These are phyloP conservation scores for Chytriomyces hyalinus DNA, from an alignment of 192 early-diverging fungal genomes.

Conservation along the genomic window DNA sequence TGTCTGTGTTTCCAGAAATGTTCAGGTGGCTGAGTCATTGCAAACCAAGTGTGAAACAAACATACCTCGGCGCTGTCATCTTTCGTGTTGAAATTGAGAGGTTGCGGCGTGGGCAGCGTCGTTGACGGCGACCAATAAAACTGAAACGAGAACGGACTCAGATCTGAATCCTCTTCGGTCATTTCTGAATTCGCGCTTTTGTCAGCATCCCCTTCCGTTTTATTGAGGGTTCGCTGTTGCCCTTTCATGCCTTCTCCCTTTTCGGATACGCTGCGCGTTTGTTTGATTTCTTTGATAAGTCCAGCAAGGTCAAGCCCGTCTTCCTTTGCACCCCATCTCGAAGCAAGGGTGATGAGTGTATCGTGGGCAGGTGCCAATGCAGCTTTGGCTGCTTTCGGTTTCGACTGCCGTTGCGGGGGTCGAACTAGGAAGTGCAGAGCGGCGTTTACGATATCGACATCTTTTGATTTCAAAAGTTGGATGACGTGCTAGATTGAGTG, in stretches of 20 bases:
- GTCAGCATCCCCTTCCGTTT: neutral
- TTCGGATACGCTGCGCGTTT: neutral
- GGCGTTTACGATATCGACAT: constrained; percentile 80
- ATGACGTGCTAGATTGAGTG: constrained; percentile 3
- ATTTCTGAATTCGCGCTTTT: neutral
- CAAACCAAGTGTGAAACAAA: too few relatives aligned
- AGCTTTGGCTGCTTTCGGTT: constrained; percentile 64
- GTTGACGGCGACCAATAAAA: too few relatives aligned
- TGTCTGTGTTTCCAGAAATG: too few relatives aligned
- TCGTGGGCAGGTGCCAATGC: constrained; percentile 62
- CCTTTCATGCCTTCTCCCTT: neutral
- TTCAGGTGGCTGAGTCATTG: too few relatives aligned
- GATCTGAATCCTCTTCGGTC: too few relatives aligned
- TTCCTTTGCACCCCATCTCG: constrained; percentile 65
- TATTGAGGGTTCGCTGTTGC: neutral
- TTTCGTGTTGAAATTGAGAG: too few relatives aligned
- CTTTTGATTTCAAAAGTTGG: constrained; percentile 76
- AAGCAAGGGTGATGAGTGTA: constrained; percentile 61
- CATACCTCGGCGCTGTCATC: too few relatives aligned
- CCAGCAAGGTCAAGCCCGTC: constrained; percentile 55
- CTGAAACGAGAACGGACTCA: too few relatives aligned
- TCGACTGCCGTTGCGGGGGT: constrained; percentile 87
- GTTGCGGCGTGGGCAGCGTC: too few relatives aligned
- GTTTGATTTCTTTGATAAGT: constrained; percentile 37
- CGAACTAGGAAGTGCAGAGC: constrained; percentile 82